Base-by-base conservation (phyloP, 345 rosid genomes). In the Eucalyptus sideroxylon region DNA sequence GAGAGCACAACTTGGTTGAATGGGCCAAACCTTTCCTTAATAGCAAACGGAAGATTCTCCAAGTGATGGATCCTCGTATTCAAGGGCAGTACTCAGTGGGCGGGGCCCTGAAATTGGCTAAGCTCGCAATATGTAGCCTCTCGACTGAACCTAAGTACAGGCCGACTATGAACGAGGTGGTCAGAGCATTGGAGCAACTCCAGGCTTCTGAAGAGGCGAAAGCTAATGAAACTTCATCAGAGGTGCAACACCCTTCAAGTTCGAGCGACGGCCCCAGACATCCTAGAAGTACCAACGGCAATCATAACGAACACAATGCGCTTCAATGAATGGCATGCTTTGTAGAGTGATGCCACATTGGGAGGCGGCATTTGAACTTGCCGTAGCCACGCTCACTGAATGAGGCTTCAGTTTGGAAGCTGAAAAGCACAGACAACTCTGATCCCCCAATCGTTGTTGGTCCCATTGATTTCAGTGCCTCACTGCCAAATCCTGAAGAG, bases 1-100 rank as follows among this genome's bases (percentile, higher is more conserved):
- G 95, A 88, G 98, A 98, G 89, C 99, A 97, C 40, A 94, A 94
- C 86, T 93, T 98, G 30, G 98, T 98, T 21, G 98, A 96, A 86
- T 97, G 99, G 99, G 99, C 99, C 47, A 94, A 93, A 88, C 98
- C 99, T 6, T 91, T 90, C 93, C 95, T 98, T 51, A 93, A 94
- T 37, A 98, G 95, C 92, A 96, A 95, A 81, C 95, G 98, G 27
- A 97, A 93, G 92, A 93, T 97, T 49, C 94, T 97, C 88, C 96
- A 91, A 87, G 92, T 98, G 77, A 89, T 97, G 88, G 99, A 98
- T 91, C 87, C 90, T 90, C 94, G 97, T 86, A 92, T 98, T 16
- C 94, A 96, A 85, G 93, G 95, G 65, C 95, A 96, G 89, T 95
- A 96, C 82, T 16, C 95, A 37, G 90, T 89, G 23, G 91, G 94